Percentiles rank a stretch among this genome's conserved stretches.
These are phyloP conservation scores for Liriodendron chinense DNA, from an alignment of 164 flowering plant genomes.

Conservation along the genomic window DNA sequence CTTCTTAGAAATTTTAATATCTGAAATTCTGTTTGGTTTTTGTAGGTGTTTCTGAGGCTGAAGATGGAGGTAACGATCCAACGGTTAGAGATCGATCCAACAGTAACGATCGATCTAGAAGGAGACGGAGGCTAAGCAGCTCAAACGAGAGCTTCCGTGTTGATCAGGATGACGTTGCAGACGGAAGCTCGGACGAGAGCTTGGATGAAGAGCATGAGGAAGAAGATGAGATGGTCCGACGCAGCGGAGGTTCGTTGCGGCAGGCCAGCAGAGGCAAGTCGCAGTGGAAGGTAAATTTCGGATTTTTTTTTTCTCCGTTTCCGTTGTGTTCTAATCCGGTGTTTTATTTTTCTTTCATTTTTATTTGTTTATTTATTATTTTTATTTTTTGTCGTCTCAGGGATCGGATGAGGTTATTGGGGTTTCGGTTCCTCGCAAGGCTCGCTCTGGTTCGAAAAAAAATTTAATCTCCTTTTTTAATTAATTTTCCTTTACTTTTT, in stretches of 20 bases:
- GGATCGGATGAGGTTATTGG: constrained; percentile 16
- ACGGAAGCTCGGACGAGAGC: constrained; percentile 16
- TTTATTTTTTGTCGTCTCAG: constrained; percentile 3
- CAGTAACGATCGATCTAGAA: constrained; percentile 9
- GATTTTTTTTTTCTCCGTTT: constrained; percentile 1
- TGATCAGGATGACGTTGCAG: constrained; percentile 4
- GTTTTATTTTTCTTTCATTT: not conserved
- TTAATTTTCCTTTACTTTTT: not conserved
- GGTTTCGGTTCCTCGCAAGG: constrained; percentile 16
- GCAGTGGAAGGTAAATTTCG: constrained; percentile 7
- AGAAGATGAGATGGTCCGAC: constrained; percentile 8
- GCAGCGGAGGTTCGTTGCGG: not conserved
- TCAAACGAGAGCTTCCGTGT: constrained; percentile 10
- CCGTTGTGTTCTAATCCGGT: not conserved
- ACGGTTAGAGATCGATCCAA: constrained; percentile 6
- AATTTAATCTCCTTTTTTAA: not conserved
- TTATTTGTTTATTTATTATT: constrained; percentile 1
- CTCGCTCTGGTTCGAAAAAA: constrained; percentile 13
- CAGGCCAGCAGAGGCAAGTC: not conserved
- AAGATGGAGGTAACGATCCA: constrained; percentile 8
- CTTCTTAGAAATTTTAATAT: not conserved
- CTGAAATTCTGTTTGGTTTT: not conserved
- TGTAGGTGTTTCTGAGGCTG: constrained; percentile 8
- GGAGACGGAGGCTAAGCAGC: constrained; percentile 9
- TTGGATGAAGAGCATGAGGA: constrained; percentile 12